Evolutionary conservation across 2,329 filamentous ascomycete genomes (phyloP), one percentile per base, ranked within the genome.

Genomic region (Phialophora expanda): DNA sequence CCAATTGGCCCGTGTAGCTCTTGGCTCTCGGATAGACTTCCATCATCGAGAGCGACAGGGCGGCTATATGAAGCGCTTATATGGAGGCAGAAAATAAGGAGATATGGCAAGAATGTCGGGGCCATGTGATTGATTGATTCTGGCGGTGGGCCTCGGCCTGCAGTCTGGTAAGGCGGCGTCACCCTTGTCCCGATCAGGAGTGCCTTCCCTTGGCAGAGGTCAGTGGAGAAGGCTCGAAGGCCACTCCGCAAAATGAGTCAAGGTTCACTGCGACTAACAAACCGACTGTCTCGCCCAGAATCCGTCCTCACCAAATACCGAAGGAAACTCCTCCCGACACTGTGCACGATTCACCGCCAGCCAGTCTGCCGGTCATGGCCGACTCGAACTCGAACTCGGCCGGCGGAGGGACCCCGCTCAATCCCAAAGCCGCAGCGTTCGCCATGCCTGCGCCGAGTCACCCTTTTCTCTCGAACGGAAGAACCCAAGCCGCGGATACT

Each of bases 361-460:
- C 12, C 50, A 50, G 28, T 22, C 24, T 56, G 22, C 54, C 22
- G 14, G 56, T 20, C n/a, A 68, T 68, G 66, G 51, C 50, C 24
- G 63, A 66, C 34, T 61, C 58, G 34, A 63, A 58, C 9, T 48
- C 62, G 54, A 61, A 56, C 55, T 17, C 62, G n/a, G 20, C 53
- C 24, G 48, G 46, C 20, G 62, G 24, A 17, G 56, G 11, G 26
- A 54, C 60, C 11, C 14, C 61, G 38, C 68, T 71, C 38, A 68
- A 71, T 56, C 70, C 70, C 28, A 65, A 65, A 24, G 70, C 70
- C 38, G 55, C 70, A 26, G 56, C 66, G 12, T 71, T 71, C 62
- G 65, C 48, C 22, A 71, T 71, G 69, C 67, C 67, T 54, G 9
- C 63, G 17, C 9, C 55, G 1, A 56, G 24, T 11, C 62, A 58